Conservation (phyloP, 2,329 filamentous ascomycete genomes). For the Diaporthe sp. region DNA sequence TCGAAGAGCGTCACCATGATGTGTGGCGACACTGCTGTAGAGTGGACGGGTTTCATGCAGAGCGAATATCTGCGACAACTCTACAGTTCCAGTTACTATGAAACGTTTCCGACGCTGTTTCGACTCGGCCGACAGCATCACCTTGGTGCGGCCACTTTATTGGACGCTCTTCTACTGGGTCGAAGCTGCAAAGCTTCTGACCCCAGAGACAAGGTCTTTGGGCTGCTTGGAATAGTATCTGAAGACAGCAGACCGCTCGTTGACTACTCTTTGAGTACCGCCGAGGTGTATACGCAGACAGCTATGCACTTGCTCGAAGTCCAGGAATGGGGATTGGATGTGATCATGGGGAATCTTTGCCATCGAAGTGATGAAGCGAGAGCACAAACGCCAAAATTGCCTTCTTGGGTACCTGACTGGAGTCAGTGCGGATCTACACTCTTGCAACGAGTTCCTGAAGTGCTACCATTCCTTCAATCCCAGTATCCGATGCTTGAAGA, state of each 20-base stretch:
- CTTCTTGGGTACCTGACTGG: not conserved
- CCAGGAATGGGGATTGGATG: not conserved
- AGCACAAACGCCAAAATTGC: not conserved
- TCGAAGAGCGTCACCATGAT: not conserved
- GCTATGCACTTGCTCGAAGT: not conserved
- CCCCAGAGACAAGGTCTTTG: conserved; percentile 7
- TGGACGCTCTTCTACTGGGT: not conserved
- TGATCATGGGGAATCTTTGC: not conserved
- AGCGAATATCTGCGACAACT: not conserved
- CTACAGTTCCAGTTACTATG: not conserved
- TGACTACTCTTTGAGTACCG: not conserved
- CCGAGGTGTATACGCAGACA: not conserved
- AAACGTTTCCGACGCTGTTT: not conserved
- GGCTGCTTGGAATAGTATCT: not conserved
- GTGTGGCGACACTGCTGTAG: not conserved
- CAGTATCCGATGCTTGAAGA: fast-evolving
- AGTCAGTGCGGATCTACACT: not conserved
- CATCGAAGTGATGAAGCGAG: not conserved
- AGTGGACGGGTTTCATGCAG: not conserved
- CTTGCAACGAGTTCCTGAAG: not conserved
- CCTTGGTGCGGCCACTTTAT: not conserved
- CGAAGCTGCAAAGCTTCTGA: not conserved
- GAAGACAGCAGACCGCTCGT: not conserved
- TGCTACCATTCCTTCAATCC: fast-evolving
- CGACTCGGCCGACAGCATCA: no score